Evolutionary conservation across 2,329 filamentous ascomycete species (phyloP).

Genomic region (Trichophaea hybrida): DNA sequence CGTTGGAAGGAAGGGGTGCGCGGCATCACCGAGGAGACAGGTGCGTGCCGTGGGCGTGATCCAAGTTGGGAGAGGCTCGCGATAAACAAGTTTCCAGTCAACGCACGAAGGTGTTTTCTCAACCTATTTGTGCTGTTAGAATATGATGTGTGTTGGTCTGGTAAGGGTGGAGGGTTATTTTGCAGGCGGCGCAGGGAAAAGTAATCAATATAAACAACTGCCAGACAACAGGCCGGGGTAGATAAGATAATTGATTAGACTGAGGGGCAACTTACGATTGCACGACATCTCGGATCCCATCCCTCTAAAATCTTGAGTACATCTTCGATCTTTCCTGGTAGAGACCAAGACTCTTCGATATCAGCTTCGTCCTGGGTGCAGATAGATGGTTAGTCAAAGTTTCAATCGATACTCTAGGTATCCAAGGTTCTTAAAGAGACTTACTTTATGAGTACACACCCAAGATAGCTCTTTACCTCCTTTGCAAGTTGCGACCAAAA

Average conservation of each 20-base stretch:
- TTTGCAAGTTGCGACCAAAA: constrained; percentile 41
- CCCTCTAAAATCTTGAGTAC: constrained; percentile 39
- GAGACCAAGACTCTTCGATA: constrained; percentile 43
- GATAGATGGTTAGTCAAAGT: constrained; percentile 18
- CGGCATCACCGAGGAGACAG: constrained; percentile 38
- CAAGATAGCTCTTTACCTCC: constrained; percentile 40
- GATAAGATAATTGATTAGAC: constrained; percentile 3
- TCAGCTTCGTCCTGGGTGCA: constrained; percentile 36
- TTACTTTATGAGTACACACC: constrained; percentile 41
- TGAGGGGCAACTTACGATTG: constrained; percentile 34
- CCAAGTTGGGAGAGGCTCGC: constrained; percentile 39
- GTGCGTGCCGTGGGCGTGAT: constrained; percentile 34
- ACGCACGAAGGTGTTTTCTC: constrained; percentile 28
- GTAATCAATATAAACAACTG: not conserved
- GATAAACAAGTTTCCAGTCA: constrained; percentile 40
- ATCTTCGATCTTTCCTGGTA: constrained; percentile 40
- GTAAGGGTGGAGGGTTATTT: not conserved
- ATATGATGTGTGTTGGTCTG: not conserved
- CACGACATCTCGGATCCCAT: constrained; percentile 39
- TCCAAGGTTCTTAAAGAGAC: constrained; percentile 8
- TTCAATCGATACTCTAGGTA: not conserved
- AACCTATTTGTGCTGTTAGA: constrained; percentile 9
- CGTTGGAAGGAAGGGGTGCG: constrained; percentile 39
- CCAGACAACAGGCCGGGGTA: not conserved
- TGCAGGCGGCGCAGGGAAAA: not conserved